Evolutionary conservation across 805 yeast genomes (phyloP), one percentile per base, ranked within the genome.

Genomic region (Suhomyces pyralidae): DNA sequence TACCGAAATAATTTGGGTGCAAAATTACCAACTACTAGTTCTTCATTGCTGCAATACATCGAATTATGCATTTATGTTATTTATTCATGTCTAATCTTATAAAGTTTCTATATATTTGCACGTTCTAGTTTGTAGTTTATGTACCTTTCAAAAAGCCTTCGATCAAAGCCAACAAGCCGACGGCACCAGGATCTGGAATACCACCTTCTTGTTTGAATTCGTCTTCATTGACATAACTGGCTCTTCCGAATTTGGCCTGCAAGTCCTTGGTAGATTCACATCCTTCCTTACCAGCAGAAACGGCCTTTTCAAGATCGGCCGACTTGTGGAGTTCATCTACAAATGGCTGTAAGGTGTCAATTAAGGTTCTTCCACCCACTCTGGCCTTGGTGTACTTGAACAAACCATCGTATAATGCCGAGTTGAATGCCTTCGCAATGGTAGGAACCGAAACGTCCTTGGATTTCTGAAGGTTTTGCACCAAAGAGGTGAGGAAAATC

Each of bases 151-250:
- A 45, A 50, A 71, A 76, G 14, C 85, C 86, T 55, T 78, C 73
- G 19, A 82, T 64, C 15, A 82, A 64, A 22, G 81, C 88, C 34
- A 84, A 87, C 22, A 92, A 73, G 3, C 97, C 97, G 52, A 90
- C 82, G 2, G 97, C 97, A 58, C 98, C 97, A 5, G 98, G 97
- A 62, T 92, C 98, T 1, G 97, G 96, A 28, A 91, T 77, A n/a
- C 88, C 89, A 24, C 89, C 90, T 40, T 75, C 77, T 40, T 70
- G 78, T 51, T 74, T 71, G 59, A 84, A 79, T 49, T 81, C 86
- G 10, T 78, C 83, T 54, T 82, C 82, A 56, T 78, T 77, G 25
- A 92, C 97, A 65, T 92, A 93, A 4, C 96, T 86, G 15, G 98
- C 97, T 63, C 98, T 82, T 28, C 98, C 98, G 60, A 93, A 90